phyloP scores from a whole-genome alignment of 2,329 filamentous ascomycete genomes.

The Monilinia fructicola region DNA sequence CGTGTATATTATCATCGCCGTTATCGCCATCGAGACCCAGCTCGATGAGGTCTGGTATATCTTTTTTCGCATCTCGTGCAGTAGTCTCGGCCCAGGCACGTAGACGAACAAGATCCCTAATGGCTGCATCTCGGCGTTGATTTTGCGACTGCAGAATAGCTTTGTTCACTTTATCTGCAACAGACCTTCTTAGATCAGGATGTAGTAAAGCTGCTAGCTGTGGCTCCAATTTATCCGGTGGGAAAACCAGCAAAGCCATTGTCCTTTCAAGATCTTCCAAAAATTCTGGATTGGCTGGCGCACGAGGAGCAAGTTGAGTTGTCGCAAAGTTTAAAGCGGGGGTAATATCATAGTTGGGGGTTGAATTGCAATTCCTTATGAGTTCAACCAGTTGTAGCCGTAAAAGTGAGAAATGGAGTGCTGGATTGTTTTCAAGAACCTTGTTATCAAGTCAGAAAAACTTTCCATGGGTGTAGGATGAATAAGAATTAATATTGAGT shows the following conservation, averaged over 20 bases:
- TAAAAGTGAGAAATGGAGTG: constrained; percentile 84
- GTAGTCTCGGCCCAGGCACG: constrained; percentile 76
- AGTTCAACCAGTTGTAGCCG: constrained; percentile 91
- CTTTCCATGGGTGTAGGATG: constrained; percentile 18
- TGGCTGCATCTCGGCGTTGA: constrained; percentile 73
- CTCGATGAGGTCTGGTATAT: constrained; percentile 38
- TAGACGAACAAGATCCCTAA: constrained; percentile 77
- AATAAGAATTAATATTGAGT: constrained; percentile 25
- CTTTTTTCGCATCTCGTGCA: constrained; percentile 40
- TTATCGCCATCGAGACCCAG: constrained; percentile 38
- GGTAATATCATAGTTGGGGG: constrained; percentile 68
- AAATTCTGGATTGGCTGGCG: constrained; percentile 77
- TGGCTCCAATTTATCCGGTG: constrained; percentile 73
- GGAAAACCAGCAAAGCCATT: constrained; percentile 88
- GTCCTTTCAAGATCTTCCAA: constrained; percentile 86
- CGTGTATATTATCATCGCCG: constrained; percentile 32
- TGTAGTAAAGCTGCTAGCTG: constrained; percentile 75
- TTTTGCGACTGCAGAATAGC: constrained; percentile 77
- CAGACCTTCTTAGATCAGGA: constrained; percentile 73
- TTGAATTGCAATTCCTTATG: constrained; percentile 72
- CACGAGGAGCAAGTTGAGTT: constrained; percentile 80
- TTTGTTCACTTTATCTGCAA: constrained; percentile 88
- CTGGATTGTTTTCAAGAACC: constrained; percentile 82
- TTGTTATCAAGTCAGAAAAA: constrained; percentile 28
- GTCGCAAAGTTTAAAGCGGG: constrained; percentile 82